Evolutionary conservation across 805 yeast genomes (phyloP).

Genomic region (Candida adriatica): DNA sequence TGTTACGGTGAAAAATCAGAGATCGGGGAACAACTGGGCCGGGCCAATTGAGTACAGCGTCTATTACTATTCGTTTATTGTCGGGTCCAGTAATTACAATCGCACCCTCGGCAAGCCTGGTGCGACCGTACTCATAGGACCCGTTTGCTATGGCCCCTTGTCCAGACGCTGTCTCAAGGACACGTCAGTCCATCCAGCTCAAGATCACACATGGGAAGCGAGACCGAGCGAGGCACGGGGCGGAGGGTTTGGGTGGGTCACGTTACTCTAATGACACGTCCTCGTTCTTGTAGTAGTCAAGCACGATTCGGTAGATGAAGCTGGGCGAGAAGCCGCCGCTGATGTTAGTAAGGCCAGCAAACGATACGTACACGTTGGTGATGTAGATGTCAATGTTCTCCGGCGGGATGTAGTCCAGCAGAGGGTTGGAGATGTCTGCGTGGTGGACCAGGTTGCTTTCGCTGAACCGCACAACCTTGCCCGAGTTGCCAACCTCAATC

Average conservation of each 20-base stretch:
- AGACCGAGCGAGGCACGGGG: constrained; percentile 66
- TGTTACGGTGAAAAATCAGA: too few relatives aligned
- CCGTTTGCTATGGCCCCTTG: constrained; percentile 41
- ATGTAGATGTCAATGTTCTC: constrained; percentile 91
- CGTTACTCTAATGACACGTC: constrained; percentile 56
- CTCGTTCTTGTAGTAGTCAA: constrained; percentile 86
- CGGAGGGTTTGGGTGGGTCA: constrained; percentile 13
- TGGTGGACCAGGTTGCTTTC: constrained; percentile 63
- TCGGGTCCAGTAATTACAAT: constrained; percentile 24
- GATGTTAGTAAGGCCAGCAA: too few relatives aligned
- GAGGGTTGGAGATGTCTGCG: constrained; percentile 79
- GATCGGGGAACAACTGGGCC: too few relatives aligned
- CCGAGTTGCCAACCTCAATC: constrained; percentile 89
- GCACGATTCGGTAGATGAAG: constrained; percentile 88
- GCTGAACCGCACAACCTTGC: constrained; percentile 74
- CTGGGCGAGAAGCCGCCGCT: constrained; percentile 93
- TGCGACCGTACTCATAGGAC: constrained; percentile 54
- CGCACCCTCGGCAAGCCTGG: constrained; percentile 25
- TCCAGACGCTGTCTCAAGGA: neutral
- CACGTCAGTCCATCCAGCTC: constrained; percentile 47
- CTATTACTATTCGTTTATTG: too few relatives aligned
- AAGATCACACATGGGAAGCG: constrained; percentile 32
- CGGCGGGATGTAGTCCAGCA: constrained; percentile 87
- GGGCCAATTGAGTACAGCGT: too few relatives aligned
- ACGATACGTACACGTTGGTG: constrained; percentile 57